phyloP scores from a whole-genome alignment of 192 early-diverging fungal genomes.

The Gonapodya prolifera region DNA sequence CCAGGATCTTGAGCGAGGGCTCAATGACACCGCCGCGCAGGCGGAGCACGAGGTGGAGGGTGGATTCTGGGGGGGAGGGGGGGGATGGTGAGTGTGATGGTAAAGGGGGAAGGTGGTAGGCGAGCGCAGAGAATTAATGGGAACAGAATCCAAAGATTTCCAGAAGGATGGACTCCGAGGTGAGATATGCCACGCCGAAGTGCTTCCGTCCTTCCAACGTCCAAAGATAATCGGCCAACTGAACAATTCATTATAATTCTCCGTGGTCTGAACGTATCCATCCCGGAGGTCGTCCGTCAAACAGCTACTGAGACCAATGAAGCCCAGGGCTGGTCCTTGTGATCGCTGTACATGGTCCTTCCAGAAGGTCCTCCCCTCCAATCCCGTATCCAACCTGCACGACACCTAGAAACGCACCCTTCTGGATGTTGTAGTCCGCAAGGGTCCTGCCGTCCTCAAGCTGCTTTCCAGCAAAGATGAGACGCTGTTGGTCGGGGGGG shows the following conservation, averaged over 20 bases:
- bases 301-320: too few relatives aligned
- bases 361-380: too few relatives aligned
- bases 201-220: neutral
- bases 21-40: conserved; percentile 91
- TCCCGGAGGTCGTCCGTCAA: too few relatives aligned
- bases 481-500: conserved; percentile 98
- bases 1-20: conserved; percentile 94
- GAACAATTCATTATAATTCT: neutral
- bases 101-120: neutral
- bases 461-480: conserved; percentile 99
- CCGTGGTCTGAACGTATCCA: too few relatives aligned
- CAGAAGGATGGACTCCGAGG: neutral
- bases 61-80: neutral
- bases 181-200: too few relatives aligned
- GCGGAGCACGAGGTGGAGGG: neutral
- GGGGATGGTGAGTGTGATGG: neutral
- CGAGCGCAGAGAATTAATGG: neutral
- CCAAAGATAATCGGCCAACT: neutral
- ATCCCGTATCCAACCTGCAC: too few relatives aligned
- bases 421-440: conserved; percentile 99
- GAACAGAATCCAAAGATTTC: conserved; percentile 9
- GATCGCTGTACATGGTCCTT: too few relatives aligned
- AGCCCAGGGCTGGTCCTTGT: too few relatives aligned
- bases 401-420: conserved; percentile 29
- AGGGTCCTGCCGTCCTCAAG: conserved; percentile 97